These are phyloP conservation scores for Sclerotinia nivalis DNA, from an alignment of 2,329 filamentous ascomycete species.

Conservation along the genomic window DNA sequence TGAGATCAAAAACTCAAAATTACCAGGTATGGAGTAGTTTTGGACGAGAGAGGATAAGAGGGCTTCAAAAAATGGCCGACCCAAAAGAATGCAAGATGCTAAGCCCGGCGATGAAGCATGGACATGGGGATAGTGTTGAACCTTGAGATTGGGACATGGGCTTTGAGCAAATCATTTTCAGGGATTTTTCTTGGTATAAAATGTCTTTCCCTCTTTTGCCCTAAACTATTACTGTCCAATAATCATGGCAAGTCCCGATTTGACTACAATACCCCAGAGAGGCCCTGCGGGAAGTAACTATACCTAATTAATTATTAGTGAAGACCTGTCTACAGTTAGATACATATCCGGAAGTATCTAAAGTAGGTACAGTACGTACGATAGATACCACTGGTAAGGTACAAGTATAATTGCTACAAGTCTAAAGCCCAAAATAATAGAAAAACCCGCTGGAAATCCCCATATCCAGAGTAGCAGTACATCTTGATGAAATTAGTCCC, in stretches of 20 bases:
- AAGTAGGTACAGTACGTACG: background rate
- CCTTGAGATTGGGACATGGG: constrained; percentile 15
- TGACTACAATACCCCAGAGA: constrained; percentile 15
- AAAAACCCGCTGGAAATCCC: constrained; percentile 7
- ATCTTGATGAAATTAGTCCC: constrained; percentile 3
- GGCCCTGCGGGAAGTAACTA: background rate
- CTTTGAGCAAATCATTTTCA: constrained; percentile 16
- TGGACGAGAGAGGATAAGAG: constrained; percentile 5
- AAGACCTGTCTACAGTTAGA: background rate
- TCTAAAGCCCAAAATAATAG: background rate
- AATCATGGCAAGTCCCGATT: constrained; percentile 1
- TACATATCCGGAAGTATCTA: background rate
- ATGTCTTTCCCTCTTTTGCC: background rate
- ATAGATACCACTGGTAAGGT: background rate
- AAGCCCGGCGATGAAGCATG: constrained; percentile 17
- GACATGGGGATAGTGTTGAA: constrained; percentile 1
- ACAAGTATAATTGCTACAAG: background rate
- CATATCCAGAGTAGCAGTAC: background rate
- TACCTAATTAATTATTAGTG: background rate
- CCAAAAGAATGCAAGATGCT: constrained; percentile 16
- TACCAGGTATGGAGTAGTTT: constrained; percentile 8
- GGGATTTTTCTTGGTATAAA: background rate
- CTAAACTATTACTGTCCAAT: constrained; percentile 3
- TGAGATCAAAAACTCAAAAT: constrained; percentile 4
- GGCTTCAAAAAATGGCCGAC: constrained; percentile 10